These are phyloP conservation scores for Pseudocercospora vitis DNA, from an alignment of 2,329 filamentous ascomycete genomes.

Conservation along the genomic window DNA sequence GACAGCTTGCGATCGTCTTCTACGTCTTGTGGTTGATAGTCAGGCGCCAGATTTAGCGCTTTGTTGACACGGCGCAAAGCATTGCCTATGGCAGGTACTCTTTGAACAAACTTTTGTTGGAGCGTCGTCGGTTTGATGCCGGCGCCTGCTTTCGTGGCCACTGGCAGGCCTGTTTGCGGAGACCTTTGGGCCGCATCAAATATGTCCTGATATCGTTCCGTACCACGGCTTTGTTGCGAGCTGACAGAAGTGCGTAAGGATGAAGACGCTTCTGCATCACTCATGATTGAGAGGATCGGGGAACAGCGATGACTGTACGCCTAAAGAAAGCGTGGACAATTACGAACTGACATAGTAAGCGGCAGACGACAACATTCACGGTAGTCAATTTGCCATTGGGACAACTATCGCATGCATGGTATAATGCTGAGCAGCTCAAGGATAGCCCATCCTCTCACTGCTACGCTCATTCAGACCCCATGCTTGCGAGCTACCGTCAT, in stretches of 20 bases:
- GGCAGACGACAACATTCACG: too few species aligned
- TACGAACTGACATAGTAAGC: too few species aligned
- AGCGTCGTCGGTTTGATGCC: background rate
- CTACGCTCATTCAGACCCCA: conserved; percentile 47
- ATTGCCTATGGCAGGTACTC: background rate
- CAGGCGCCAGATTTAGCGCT: background rate
- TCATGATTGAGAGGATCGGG: too few species aligned
- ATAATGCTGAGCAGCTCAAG: background rate
- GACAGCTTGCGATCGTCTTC: background rate
- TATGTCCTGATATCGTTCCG: background rate
- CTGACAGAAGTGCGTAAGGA: background rate
- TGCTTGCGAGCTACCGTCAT: conserved; percentile 47
- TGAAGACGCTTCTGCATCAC: background rate
- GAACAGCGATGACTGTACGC: too few species aligned
- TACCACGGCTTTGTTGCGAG: background rate
- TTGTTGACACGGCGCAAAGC: background rate
- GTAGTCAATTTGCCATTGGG: background rate
- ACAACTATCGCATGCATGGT: background rate
- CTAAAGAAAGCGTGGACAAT: too few species aligned
- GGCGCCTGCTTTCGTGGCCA: background rate
- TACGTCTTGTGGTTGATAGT: background rate
- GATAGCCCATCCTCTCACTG: conserved; percentile 15
- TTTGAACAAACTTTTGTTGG: background rate
- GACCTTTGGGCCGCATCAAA: background rate
- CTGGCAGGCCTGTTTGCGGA: background rate